phyloP scores from a whole-genome alignment of 495 filamentous ascomycete species.

The Chaetomidium leptoderma region DNA sequence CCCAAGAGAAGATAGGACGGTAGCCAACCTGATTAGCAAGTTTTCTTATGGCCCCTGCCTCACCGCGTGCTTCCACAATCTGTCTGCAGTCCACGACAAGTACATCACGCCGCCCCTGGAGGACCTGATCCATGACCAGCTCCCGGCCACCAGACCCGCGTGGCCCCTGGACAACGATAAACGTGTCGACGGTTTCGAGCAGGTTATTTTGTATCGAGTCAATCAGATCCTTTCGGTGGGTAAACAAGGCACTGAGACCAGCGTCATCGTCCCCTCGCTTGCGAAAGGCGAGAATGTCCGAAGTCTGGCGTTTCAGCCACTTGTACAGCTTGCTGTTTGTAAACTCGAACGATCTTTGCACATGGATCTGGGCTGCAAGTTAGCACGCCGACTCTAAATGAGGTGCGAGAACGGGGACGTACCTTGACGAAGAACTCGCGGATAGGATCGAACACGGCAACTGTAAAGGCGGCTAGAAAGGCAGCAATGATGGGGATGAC shows the following conservation, averaged over 20 bases:
- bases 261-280: conserved; percentile 57
- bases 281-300: conserved; percentile 55
- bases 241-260: conserved; percentile 77
- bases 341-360: conserved; percentile 70
- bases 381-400: background rate
- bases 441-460: conserved; percentile 89
- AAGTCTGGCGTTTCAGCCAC: conserved; percentile 77
- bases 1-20: conserved; percentile 89
- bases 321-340: conserved; percentile 64
- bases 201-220: conserved; percentile 80
- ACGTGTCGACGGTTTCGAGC: conserved; percentile 80
- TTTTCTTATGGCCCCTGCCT: conserved; percentile 77
- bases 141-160: conserved; percentile 88
- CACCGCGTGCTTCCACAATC: conserved; percentile 85
- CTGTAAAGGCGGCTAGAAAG: conserved; percentile 74
- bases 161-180: conserved; percentile 91
- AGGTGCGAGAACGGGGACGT: background rate
- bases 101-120: conserved; percentile 71
- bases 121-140: conserved; percentile 75
- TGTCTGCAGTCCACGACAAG: conserved; percentile 93
- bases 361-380: conserved; percentile 50
- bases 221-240: conserved; percentile 76
- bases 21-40: conserved; percentile 86
- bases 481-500: conserved; percentile 80
- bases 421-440: conserved; percentile 83